Conservation (phyloP, 2,329 filamentous ascomycete species). For the Gnomoniopsis sp. region DNA sequence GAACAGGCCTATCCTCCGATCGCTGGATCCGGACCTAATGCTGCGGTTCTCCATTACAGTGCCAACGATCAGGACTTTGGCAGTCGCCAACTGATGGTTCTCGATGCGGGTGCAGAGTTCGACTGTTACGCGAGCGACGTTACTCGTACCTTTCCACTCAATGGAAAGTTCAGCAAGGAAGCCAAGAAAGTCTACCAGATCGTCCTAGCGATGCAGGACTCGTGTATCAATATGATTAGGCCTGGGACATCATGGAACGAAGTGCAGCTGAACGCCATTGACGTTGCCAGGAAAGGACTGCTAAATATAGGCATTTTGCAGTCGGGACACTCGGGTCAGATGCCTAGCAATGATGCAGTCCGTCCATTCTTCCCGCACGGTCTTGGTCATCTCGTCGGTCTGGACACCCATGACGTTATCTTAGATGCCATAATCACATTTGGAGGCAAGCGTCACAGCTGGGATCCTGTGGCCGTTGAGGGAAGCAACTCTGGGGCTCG, state of each 20-base stretch:
- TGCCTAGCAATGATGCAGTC: constrained; percentile 53
- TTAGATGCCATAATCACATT: constrained; percentile 10
- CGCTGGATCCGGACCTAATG: constrained; percentile 78
- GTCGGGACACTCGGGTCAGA: constrained; percentile 50
- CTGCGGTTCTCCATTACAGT: constrained; percentile 81
- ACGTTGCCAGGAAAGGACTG: constrained; percentile 69
- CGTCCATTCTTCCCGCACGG: constrained; percentile 75
- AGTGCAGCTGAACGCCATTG: constrained; percentile 69
- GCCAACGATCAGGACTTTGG: constrained; percentile 71
- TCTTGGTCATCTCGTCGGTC: constrained; percentile 63
- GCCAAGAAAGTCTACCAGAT: constrained; percentile 71
- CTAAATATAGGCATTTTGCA: constrained; percentile 68
- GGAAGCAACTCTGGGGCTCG: constrained; percentile 19
- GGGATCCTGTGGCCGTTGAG: constrained; percentile 31
- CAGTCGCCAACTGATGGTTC: constrained; percentile 69
- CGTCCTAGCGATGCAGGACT: constrained; percentile 76
- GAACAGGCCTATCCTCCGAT: constrained; percentile 87
- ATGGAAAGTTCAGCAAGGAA: constrained; percentile 64
- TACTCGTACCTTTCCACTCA: constrained; percentile 81
- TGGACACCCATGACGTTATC: constrained; percentile 25
- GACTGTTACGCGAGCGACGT: constrained; percentile 85
- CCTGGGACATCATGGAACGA: constrained; percentile 69
- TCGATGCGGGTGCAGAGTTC: constrained; percentile 88
- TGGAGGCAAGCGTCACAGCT: constrained; percentile 5
- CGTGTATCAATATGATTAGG: constrained; percentile 65